Percentiles rank a stretch among this genome's conserved stretches.
These are phyloP conservation scores for Omphalotus guepiniiformis DNA, from an alignment of 768 basidiomycete species.

Conservation along the genomic window DNA sequence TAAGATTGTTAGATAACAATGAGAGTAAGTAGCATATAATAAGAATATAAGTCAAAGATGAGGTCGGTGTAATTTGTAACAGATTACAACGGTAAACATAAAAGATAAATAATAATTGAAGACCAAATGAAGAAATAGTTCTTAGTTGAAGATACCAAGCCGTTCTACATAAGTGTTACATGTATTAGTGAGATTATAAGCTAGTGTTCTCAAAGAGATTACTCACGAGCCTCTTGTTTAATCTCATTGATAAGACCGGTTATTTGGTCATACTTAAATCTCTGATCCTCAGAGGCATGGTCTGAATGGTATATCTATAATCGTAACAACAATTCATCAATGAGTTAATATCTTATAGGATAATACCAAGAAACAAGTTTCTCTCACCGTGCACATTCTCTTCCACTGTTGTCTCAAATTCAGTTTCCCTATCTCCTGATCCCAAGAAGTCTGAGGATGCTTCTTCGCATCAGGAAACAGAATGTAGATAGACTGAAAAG, in stretches of 20 bases:
- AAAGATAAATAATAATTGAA: too few relatives aligned
- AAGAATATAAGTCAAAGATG: too few relatives aligned
- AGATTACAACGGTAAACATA: too few relatives aligned
- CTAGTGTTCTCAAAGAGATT: too few relatives aligned
- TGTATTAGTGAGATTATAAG: too few relatives aligned
- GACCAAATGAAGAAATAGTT: too few relatives aligned
- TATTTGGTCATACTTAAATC: not conserved
- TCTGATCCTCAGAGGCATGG: not conserved
- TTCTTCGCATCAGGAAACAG: not conserved
- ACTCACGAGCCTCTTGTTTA: not conserved
- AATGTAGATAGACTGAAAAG: not conserved
- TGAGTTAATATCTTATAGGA: not conserved
- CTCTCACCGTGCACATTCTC: not conserved
- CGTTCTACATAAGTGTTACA: too few relatives aligned
- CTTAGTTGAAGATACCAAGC: too few relatives aligned
- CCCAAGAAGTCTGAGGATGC: not conserved
- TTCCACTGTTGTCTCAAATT: not conserved
- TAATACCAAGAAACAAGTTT: not conserved
- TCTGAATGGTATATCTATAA: not conserved
- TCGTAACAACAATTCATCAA: too few relatives aligned
- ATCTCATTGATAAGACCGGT: not conserved
- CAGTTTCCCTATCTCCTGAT: not conserved
- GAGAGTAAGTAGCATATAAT: too few relatives aligned
- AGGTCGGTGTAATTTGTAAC: too few relatives aligned
- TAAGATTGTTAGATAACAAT: too few relatives aligned